Percentiles rank a stretch among this genome's conserved stretches.
Evolutionary conservation across 176 grass and related monocot genomes (phyloP).

Genomic region (Tillandsia fasciculata): DNA sequence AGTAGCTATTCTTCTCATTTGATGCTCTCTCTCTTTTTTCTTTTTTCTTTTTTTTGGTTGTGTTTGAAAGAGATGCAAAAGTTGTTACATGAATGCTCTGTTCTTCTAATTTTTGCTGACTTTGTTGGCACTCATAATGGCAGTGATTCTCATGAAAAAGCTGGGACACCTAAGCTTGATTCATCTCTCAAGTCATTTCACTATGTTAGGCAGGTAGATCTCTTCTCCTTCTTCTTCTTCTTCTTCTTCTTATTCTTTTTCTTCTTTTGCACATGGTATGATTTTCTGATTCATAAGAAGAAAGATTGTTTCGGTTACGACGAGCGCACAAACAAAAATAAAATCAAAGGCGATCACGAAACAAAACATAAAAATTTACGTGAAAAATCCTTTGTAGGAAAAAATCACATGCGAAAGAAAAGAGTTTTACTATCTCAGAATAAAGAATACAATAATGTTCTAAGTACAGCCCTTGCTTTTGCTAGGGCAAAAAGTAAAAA

Average conservation of each 20-base stretch:
- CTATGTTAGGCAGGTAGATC: constrained; percentile 33
- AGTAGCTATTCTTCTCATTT: background rate
- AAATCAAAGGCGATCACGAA: too few species aligned
- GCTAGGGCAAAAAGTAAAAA: too few species aligned
- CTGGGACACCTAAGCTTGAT: constrained; percentile 28
- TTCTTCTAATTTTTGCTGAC: background rate
- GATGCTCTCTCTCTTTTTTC: background rate
- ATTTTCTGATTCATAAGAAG: background rate
- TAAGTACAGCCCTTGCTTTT: too few species aligned
- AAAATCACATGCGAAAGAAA: too few species aligned
- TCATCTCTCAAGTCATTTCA: constrained; percentile 27
- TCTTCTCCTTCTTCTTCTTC: background rate
- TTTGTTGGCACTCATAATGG: constrained; percentile 1
- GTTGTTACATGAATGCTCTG: background rate
- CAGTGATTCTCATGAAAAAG: constrained; percentile 26
- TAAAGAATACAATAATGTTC: too few species aligned
- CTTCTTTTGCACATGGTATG: background rate
- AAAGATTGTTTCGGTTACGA: too few species aligned
- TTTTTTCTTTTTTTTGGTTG: background rate
- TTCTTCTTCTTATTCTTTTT: too few species aligned
- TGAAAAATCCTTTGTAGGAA: too few species aligned
- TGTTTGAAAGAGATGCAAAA: constrained; percentile 18
- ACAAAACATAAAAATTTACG: too few species aligned
- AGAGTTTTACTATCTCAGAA: too few species aligned
- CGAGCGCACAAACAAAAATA: too few species aligned